Conservation (phyloP, 805 yeast genomes). For the Candida caryicola region DNA sequence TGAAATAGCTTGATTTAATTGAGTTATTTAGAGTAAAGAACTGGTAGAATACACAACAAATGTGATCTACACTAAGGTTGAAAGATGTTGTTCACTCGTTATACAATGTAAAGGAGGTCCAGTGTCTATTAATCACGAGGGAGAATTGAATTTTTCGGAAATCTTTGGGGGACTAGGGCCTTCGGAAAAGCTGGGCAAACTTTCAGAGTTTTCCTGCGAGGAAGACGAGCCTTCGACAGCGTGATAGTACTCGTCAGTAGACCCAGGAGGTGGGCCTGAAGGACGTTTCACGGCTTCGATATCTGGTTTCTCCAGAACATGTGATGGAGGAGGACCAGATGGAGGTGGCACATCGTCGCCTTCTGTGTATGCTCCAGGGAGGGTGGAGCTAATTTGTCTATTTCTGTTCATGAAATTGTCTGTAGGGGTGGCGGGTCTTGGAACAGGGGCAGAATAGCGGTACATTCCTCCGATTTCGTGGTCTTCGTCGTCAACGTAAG, state of each 20-base stretch:
- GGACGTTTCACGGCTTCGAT: background rate
- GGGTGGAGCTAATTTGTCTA: background rate
- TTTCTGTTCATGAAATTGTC: conserved; percentile 3
- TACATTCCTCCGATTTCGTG: conserved; percentile 5
- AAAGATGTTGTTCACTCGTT: too few relatives aligned
- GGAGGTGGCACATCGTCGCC: background rate
- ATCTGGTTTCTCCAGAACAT: too few relatives aligned
- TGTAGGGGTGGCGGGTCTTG: conserved; percentile 3
- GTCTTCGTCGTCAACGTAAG: conserved; percentile 6
- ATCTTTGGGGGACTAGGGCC: conserved; percentile 11
- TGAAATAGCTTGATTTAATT: too few relatives aligned
- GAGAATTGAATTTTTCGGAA: conserved; percentile 3
- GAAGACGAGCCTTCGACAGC: conserved; percentile 9
- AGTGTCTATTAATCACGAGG: too few relatives aligned
- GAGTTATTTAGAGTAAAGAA: too few relatives aligned
- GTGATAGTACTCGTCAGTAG: background rate
- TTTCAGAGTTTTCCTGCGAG: conserved; percentile 7
- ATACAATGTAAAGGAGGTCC: too few relatives aligned
- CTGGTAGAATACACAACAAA: too few relatives aligned
- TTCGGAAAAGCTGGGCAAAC: conserved; percentile 13
- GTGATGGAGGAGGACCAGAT: background rate
- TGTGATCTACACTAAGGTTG: too few relatives aligned
- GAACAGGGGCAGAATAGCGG: conserved; percentile 5
- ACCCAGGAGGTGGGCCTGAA: background rate
- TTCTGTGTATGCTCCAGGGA: conserved; percentile 3